Evolutionary conservation across 768 basidiomycete genomes (phyloP).

Genomic region (Glaciozyma antarctica): DNA sequence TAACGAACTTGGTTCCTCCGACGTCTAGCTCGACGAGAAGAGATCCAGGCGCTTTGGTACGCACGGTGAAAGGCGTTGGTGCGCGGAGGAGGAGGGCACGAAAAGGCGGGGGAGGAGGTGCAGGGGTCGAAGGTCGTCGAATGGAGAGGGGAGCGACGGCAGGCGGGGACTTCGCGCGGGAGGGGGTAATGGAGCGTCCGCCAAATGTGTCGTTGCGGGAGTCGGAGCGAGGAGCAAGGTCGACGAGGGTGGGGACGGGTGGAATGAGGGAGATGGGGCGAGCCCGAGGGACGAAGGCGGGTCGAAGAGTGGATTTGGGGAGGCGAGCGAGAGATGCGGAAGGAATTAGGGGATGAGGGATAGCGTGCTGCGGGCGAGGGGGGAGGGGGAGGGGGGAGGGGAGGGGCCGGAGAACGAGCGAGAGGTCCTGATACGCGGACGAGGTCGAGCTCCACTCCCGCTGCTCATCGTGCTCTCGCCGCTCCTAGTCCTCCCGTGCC

Average conservation of each 20-base stretch:
- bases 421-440: no score
- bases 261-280: background rate
- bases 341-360: no score
- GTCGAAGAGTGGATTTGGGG: no score
- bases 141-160: background rate
- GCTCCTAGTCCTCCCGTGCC: no score
- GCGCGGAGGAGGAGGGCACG: background rate
- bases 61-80: background rate
- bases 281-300: background rate
- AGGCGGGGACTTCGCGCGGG: background rate
- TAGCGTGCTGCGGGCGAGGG: no score
- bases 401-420: no score
- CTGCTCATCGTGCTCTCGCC: no score
- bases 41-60: background rate
- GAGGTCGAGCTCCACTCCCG: no score
- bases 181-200: background rate
- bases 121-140: background rate
- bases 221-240: conserved; percentile 18
- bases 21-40: conserved; percentile 14
- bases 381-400: no score
- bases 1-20: conserved; percentile 11
- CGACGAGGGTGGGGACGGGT: conserved; percentile 5
- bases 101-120: background rate
- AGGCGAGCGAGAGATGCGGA: no score
- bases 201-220: conserved; percentile 5